Evolutionary conservation across 2,329 filamentous ascomycete species (phyloP), one percentile per base, ranked within the genome.

Genomic region (Talaromyces sp.): DNA sequence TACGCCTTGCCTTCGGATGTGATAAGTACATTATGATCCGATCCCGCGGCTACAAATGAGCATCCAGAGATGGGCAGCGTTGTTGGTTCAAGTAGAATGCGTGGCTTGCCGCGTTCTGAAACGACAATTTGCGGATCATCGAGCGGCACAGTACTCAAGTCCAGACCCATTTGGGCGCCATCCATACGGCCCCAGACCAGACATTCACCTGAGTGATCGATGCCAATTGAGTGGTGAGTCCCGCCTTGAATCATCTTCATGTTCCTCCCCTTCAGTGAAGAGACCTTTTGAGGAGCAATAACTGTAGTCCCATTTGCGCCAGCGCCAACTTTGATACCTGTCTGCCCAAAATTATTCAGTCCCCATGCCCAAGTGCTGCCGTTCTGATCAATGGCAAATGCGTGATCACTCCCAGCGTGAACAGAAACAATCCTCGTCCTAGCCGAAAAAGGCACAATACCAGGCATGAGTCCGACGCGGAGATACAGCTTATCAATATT

Each of bases 291-390:
- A 68, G 84, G 83, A 13, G 87, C 81, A 39, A 92, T 82, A 65
- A 88, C 84, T 14, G 86, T 86, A 66, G 37, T 43, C 33, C 87
- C 85, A 59, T 87, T 84, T 64, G 86, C 81, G 22, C 87, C 87
- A 14, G 83, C 85, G 60, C 83, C 81, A n/a, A 84, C 81, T n/a
- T 79, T 77, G 60, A 87, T 82, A 14, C 89, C 91, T 16, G 89
- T 88, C 79, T 94, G 88, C 66, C 88, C 89, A 75, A 89, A 93
- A 77, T 90, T 91, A 82, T 95, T 95, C 13, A 91, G 82, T 11
- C 91, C 91, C 90, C 91, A 95, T 0, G 87, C 84, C 78, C 86
- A 93, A 37, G 76, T 72, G 39, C 73, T 73, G 31, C 81, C 79
- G 9, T 72, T 64, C 0, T 70, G 71, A 65, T 75, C 74, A 43